A percentile compares a stretch with the other conserved stretches of the same genome.
phyloP scores from a whole-genome alignment of 2,329 filamentous ascomycete genomes.

The Cladorrhinum sp. region DNA sequence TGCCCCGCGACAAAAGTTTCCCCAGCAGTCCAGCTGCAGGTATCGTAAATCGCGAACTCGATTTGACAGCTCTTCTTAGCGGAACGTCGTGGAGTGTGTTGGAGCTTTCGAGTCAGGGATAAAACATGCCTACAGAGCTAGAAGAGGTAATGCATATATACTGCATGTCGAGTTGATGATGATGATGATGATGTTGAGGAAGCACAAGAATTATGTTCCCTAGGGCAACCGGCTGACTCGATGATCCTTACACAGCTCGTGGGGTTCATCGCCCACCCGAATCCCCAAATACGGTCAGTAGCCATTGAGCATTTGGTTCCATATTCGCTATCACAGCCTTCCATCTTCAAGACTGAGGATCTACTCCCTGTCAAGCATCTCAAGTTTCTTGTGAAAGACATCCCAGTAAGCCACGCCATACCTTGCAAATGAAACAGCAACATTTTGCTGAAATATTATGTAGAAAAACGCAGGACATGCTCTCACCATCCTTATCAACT shows the following conservation, averaged over 20 bases:
- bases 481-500: slow-evolving; percentile 83
- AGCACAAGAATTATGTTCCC: no score
- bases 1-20: slow-evolving; percentile 19
- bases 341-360: slow-evolving; percentile 79
- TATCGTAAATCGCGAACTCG: neutral
- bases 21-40: neutral
- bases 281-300: slow-evolving; percentile 82
- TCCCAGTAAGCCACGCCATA: slow-evolving; percentile 58
- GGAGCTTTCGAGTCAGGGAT: neutral
- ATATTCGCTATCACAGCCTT: slow-evolving; percentile 69
- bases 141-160: slow-evolving; percentile 60
- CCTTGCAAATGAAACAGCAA: slow-evolving; percentile 14
- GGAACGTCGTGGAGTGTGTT: neutral
- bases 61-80: neutral
- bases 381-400: slow-evolving; percentile 82
- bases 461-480: slow-evolving; percentile 91
- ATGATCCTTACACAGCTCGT: slow-evolving; percentile 60
- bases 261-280: slow-evolving; percentile 88
- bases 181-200: no score
- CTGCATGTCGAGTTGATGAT: neutral
- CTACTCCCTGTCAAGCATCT: slow-evolving; percentile 79
- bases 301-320: slow-evolving; percentile 85
- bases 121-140: slow-evolving; percentile 67
- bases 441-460: slow-evolving; percentile 6
- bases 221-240: slow-evolving; percentile 5